phyloP scores from a whole-genome alignment of 2,329 filamentous ascomycete species.

The Claviceps digitariae region DNA sequence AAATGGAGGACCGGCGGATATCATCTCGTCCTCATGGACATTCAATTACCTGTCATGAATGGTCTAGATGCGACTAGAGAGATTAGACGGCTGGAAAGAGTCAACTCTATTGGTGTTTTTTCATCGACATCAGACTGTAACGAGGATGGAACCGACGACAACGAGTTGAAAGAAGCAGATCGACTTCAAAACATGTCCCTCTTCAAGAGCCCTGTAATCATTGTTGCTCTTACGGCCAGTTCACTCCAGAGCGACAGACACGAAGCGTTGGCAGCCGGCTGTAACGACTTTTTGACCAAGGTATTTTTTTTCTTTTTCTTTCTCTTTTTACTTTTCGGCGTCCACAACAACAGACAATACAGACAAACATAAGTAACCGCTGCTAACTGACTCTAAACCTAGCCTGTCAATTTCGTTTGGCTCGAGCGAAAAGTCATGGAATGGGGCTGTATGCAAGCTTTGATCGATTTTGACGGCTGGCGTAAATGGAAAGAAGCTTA shows the following conservation, averaged over 20 bases:
- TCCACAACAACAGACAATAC: background rate
- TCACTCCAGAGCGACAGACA: constrained; percentile 91
- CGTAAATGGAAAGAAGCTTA: constrained; percentile 83
- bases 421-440: constrained; percentile 95
- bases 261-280: constrained; percentile 86
- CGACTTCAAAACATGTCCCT: constrained; percentile 52
- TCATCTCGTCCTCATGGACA: constrained; percentile 96
- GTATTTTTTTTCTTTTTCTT: constrained; percentile 27
- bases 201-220: constrained; percentile 96
- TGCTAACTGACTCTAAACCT: constrained; percentile 6
- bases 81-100: constrained; percentile 74
- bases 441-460: constrained; percentile 98
- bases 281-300: constrained; percentile 97
- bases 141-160: constrained; percentile 25
- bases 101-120: constrained; percentile 90
- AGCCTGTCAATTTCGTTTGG: constrained; percentile 98
- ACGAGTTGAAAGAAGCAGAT: constrained; percentile 48
- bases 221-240: constrained; percentile 89
- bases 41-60: constrained; percentile 93
- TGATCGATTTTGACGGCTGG: constrained; percentile 98
- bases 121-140: constrained; percentile 49
- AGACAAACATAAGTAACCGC: background rate
- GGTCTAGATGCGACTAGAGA: constrained; percentile 90
- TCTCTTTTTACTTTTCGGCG: background rate
- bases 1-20: constrained; percentile 92